Base-by-base conservation (phyloP, 192 early-diverging fungal species). In the Entrophospora sp. region DNA sequence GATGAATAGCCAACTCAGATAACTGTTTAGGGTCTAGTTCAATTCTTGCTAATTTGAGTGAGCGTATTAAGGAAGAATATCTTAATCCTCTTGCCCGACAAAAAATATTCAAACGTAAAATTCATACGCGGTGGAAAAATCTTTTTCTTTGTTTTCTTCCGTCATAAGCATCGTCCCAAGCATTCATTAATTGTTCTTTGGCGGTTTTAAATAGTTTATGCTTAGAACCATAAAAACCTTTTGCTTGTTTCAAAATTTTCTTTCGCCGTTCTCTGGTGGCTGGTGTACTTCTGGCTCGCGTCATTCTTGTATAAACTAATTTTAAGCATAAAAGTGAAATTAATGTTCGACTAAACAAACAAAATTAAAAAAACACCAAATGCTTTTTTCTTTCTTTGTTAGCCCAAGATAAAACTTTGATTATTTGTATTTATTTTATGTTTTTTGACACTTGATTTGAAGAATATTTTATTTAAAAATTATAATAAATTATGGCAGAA, bases 291-390 rank as follows among this genome's bases (percentile, higher is more conserved):
- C 1, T 57, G 28, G 55, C 55, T 57, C 55, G 27, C 1, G 55
- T 57, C 55, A 57, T 56, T 37, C 35, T 58, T 58, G 18, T 38
- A 35, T 58, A 58, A 58, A n/a, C n/a, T n/a, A n/a, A n/a, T n/a
- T n/a, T n/a, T n/a, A n/a, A n/a, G n/a, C n/a, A n/a, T n/a, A n/a
- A n/a, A n/a, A n/a, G n/a, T n/a, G n/a, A n/a, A n/a, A n/a, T n/a
- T n/a, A n/a, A n/a, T n/a, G n/a, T n/a, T n/a, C n/a, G n/a, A n/a
- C n/a, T n/a, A n/a, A n/a, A n/a, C n/a, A n/a, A n/a, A n/a, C n/a
- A n/a, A n/a, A n/a, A n/a, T n/a, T n/a, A n/a, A n/a, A n/a, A n/a
- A n/a, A n/a, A n/a, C n/a, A n/a, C n/a, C n/a, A n/a, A n/a, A n/a
- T n/a, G n/a, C n/a, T n/a, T n/a, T n/a, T n/a, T n/a, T n/a, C n/a